Evolutionary conservation across 225 moss, liverwort and hornwort species (phyloP).

Genomic region (Polytrichum formosum): DNA sequence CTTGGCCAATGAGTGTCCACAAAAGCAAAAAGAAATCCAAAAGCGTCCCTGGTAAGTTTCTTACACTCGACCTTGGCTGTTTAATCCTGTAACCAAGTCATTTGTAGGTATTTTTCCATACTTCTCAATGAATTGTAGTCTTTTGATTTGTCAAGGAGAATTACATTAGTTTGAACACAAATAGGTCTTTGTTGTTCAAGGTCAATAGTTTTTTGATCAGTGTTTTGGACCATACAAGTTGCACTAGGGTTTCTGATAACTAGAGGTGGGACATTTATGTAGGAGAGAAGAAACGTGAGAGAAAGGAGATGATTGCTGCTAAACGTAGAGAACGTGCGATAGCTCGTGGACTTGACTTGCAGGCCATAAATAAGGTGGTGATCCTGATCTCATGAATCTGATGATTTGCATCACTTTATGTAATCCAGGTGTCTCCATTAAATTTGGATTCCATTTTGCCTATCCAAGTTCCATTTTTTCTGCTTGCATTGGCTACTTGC

Average conservation of each 20-base stretch:
- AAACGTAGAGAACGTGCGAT: slow-evolving; percentile 76
- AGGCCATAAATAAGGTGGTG: slow-evolving; percentile 67
- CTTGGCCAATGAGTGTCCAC: slow-evolving; percentile 62
- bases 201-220: no score
- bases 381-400: slow-evolving; percentile 26
- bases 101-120: no score
- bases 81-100: not conserved
- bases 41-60: slow-evolving; percentile 54
- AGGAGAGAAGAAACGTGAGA: slow-evolving; percentile 80
- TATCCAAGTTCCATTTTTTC: no score
- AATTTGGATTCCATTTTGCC: no score
- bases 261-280: not conserved
- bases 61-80: not conserved
- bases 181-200: no score
- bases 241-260: not conserved
- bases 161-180: no score
- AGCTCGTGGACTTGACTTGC: slow-evolving; percentile 68
- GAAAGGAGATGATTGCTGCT: slow-evolving; percentile 69
- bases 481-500: not conserved
- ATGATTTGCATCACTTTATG: slow-evolving; percentile 11
- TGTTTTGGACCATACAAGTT: no score
- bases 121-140: no score
- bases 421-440: not conserved
- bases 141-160: no score
- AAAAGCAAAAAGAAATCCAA: slow-evolving; percentile 57